Conservation (phyloP, 208 protist genomes). For the Naegleria lovaniensis region DNA sequence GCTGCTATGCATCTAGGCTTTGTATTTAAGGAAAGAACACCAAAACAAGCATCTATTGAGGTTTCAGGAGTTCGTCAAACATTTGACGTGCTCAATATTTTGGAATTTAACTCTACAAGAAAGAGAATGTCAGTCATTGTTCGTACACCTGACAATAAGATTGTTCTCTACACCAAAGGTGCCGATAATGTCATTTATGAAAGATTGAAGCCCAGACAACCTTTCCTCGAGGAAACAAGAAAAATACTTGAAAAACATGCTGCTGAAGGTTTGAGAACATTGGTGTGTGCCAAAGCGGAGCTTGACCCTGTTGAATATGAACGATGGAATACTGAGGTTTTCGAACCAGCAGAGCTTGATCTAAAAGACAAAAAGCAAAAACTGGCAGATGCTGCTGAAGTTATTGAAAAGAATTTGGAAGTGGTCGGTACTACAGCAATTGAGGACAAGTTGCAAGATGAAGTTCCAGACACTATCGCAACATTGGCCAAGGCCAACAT, state of each 20-base stretch:
- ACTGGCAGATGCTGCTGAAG: background rate
- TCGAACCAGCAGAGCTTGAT: background rate
- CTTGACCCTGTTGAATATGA: constrained; percentile 7
- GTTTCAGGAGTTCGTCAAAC: constrained; percentile 32
- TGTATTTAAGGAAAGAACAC: constrained; percentile 35
- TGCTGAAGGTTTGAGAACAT: constrained; percentile 38
- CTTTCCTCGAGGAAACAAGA: background rate
- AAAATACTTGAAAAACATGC: background rate
- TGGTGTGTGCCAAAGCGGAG: constrained; percentile 22
- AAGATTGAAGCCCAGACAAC: background rate
- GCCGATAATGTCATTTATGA: constrained; percentile 45
- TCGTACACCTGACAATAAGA: background rate
- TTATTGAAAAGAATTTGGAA: constrained; percentile 53
- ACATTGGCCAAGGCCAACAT: constrained; percentile 48
- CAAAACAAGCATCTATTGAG: constrained; percentile 37
- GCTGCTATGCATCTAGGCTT: constrained; percentile 61
- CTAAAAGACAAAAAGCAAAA: background rate
- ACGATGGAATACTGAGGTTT: constrained; percentile 20
- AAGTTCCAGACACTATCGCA: constrained; percentile 54
- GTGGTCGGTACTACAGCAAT: constrained; percentile 64
- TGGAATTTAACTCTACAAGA: constrained; percentile 72
- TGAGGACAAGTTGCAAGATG: constrained; percentile 63
- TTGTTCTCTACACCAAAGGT: constrained; percentile 45
- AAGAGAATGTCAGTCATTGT: constrained; percentile 64
- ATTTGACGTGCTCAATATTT: constrained; percentile 65